Conservation (phyloP, 2,329 filamentous ascomycete genomes). For the Hypoxylon sp. region DNA sequence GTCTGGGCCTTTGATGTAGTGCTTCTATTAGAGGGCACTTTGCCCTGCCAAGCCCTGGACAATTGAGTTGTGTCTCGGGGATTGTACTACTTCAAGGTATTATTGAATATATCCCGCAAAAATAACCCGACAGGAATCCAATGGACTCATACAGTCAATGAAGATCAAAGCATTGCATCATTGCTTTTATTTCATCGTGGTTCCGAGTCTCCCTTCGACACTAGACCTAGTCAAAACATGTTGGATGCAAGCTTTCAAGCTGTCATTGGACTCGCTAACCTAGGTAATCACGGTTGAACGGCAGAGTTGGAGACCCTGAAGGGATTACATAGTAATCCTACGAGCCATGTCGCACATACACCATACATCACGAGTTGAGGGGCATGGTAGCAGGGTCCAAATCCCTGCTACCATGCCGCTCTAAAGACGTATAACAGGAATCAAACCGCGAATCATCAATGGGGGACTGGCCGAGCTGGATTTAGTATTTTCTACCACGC, state of each 20-base stretch:
- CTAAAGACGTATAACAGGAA: constrained; percentile 23
- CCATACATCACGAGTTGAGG: constrained; percentile 37
- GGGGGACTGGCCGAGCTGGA: constrained; percentile 32
- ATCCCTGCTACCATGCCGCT: constrained; percentile 34
- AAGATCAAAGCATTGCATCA: constrained; percentile 39
- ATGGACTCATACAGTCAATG: constrained; percentile 4
- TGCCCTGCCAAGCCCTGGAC: constrained; percentile 41
- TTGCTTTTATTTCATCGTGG: constrained; percentile 5
- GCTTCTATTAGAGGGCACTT: constrained; percentile 30
- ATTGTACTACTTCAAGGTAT: constrained; percentile 13
- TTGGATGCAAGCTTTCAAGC: constrained; percentile 11
- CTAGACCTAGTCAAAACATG: constrained; percentile 1
- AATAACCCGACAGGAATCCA: constrained; percentile 2
- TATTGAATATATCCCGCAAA: neutral
- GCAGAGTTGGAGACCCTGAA: constrained; percentile 33
- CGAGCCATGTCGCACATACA: constrained; percentile 24
- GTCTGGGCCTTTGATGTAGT: constrained; percentile 21
- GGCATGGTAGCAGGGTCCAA: constrained; percentile 31
- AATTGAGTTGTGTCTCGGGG: constrained; percentile 21
- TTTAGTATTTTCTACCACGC: constrained; percentile 45
- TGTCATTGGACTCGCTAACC: constrained; percentile 12
- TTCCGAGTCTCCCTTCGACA: constrained; percentile 16
- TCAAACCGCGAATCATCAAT: constrained; percentile 20
- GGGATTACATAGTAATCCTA: constrained; percentile 23
- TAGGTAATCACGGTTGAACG: constrained; percentile 18